Conservation (phyloP, 2,329 filamentous ascomycete species). For the Talaromyces islandicus region DNA sequence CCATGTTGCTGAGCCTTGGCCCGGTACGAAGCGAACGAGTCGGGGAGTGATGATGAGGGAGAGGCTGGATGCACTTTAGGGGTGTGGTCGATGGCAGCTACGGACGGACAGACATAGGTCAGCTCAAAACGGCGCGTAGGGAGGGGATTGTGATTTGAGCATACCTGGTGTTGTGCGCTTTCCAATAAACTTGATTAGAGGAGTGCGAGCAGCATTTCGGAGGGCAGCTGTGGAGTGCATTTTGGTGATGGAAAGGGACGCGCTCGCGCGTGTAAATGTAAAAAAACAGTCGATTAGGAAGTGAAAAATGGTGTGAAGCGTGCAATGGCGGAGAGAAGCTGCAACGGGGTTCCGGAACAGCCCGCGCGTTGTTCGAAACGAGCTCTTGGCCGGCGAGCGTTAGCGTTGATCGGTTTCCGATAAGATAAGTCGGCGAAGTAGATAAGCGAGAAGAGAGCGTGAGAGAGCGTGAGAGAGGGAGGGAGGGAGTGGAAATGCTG, state of each 20-base stretch:
- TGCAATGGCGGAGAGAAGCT: neutral
- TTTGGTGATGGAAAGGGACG: constrained; percentile 14
- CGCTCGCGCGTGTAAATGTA: neutral
- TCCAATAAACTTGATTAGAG: constrained; percentile 46
- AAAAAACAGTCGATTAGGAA: neutral
- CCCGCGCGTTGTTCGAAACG: neutral
- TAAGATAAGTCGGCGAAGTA: neutral
- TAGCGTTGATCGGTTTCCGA: neutral
- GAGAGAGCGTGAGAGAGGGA: neutral
- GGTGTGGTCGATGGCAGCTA: constrained; percentile 47
- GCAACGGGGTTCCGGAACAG: neutral
- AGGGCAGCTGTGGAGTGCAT: constrained; percentile 40
- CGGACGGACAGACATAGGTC: constrained; percentile 2
- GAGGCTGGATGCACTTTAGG: constrained; percentile 55
- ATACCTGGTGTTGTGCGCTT: constrained; percentile 41
- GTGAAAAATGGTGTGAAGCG: neutral
- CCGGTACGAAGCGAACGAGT: constrained; percentile 58
- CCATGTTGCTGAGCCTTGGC: constrained; percentile 60
- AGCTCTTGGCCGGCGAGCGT: neutral
- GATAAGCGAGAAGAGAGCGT: neutral
- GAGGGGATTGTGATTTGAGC: constrained; percentile 16
- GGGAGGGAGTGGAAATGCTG: neutral
- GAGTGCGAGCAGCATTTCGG: constrained; percentile 37
- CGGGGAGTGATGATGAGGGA: constrained; percentile 49
- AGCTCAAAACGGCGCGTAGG: neutral